Evolutionary conservation across 495 filamentous ascomycete genomes (phyloP), one percentile per base, ranked within the genome.

Genomic region (Hyphodiscus hymeniophilus): DNA sequence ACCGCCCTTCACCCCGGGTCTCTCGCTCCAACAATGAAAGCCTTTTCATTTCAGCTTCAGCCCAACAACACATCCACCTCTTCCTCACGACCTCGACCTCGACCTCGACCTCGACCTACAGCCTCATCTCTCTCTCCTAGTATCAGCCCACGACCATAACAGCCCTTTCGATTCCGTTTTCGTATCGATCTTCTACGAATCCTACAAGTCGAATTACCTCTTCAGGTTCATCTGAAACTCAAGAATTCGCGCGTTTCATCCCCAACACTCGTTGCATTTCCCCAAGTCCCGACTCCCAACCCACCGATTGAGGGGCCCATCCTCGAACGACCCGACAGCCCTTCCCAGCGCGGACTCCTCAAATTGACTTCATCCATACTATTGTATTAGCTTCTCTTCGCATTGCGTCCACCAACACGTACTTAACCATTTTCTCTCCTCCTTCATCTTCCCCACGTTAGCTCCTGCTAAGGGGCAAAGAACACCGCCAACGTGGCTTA

Each of bases 401-500:
- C 7, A 15, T 17, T 38, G 30, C 35, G 28, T 32, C 36, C 20
- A 16, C 38, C 35, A 36, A 36, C 34, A 2, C 28, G 28, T 28
- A 48, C 33, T 24, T 24, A 39, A 33, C 26, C 32, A 7, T 45
- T 28, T 41, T 33, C 24, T 23, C 24, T 33, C 39, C 38, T 41
- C 35, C 1, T 41, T 15, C 11, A 46, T 38, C 46, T 45, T n/a
- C 32, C 21, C 51, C 28, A 32, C 38, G 39, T 10, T 36, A 43
- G 45, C 57, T 56, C 52, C 57, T 41, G 2, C 17, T 38, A 3
- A 12, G 54, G 54, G 48, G 58, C 48, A 24, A 17, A 34, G 30
- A 34, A 50, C 45, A 48, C 41, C 56, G 51, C 58, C 54, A 56
- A 47, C 51, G 54, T 60, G 58, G 56, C 58, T 47, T 60, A 57